Evolutionary conservation across 169 alveolate genomes (phyloP), one percentile per base, ranked within the genome.

Genomic region (Toxoplasma gondii): DNA sequence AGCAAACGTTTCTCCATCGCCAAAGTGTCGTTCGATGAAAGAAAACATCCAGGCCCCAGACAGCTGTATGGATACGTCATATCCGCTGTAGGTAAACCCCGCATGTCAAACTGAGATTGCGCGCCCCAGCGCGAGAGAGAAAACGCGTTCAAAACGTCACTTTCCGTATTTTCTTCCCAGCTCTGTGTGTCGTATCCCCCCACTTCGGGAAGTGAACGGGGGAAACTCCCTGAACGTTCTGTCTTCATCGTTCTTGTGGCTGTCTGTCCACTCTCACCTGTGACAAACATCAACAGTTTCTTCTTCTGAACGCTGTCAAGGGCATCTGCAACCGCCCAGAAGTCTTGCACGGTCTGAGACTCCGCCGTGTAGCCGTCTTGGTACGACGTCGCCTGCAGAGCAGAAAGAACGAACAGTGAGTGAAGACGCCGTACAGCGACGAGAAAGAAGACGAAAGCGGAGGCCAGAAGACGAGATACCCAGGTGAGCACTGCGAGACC

Each of bases 331-430:
- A 97, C 88, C 80, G 96, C 98, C 99, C 99, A 98, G 67, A 98
- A 94, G 96, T 95, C 92, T 29, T 91, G 91, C 24, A 96, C 95
- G 5, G 97, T 95, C 45, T 69, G 88, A 27, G 97, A 96, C 49
- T 97, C 96, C 49, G 84, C 92, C 29, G 97, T 94, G 92, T 92
- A 97, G 34, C 98, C 98, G 92, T 98, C 98, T 53, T 96, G 97
- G 93, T 97, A 98, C 70, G 83, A 88, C 43, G 99, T 95, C n/a
- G 90, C 95, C 95, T 92, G 88, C 34, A n/a, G 81, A 22, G 12
- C 45, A 16, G 49, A 19, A 87, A 58, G 29, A 88, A 19, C 31
- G 10, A 12, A 5, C 88, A 81, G 54, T n/a, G 54, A 22, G 64
- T 53, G 54, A n/a, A 16, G 54, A 39, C 41, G 82, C 16, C 82